These are phyloP conservation scores for Psilocybe cyanescens DNA, from an alignment of 768 basidiomycete genomes.

Conservation along the genomic window DNA sequence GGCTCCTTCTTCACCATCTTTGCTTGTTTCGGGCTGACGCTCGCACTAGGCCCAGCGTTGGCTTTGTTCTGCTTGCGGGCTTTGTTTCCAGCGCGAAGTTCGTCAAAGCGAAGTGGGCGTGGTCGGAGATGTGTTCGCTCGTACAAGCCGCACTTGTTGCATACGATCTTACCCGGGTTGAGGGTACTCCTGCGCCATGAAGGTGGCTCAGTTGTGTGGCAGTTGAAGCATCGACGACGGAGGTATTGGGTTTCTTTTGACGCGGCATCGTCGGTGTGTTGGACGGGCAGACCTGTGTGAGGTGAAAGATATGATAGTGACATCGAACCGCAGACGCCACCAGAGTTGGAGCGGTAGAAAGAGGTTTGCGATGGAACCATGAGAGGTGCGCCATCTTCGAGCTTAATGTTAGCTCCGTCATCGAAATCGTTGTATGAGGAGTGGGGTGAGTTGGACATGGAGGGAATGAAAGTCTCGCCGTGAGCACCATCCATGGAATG, in stretches of 20 bases:
- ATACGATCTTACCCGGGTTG: slow-evolving; percentile 91
- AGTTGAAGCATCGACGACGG: slow-evolving; percentile 87
- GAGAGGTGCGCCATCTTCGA: slow-evolving; percentile 62
- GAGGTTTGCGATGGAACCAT: slow-evolving; percentile 66
- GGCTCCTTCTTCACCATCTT: slow-evolving; percentile 68
- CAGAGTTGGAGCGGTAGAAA: slow-evolving; percentile 44
- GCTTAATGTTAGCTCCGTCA: slow-evolving; percentile 56
- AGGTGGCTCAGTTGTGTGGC: slow-evolving; percentile 90
- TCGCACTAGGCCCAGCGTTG: slow-evolving; percentile 8
- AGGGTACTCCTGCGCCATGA: slow-evolving; percentile 88
- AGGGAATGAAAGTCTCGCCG: slow-evolving; percentile 40
- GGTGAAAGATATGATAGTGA: slow-evolving; percentile 42
- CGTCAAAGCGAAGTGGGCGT: slow-evolving; percentile 84
- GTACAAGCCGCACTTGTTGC: slow-evolving; percentile 93
- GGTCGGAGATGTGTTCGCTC: slow-evolving; percentile 88
- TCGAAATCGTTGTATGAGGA: slow-evolving; percentile 53
- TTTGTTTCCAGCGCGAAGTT: slow-evolving; percentile 86
- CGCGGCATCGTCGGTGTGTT: slow-evolving; percentile 90
- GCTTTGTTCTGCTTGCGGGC: slow-evolving; percentile 61
- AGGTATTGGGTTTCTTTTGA: slow-evolving; percentile 92
- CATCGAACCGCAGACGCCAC: slow-evolving; percentile 29
- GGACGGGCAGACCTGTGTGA: slow-evolving; percentile 65
- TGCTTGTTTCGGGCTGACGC: slow-evolving; percentile 40
- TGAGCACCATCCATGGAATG: slow-evolving; percentile 16
- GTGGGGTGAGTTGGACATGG: slow-evolving; percentile 42